phyloP scores from a whole-genome alignment of 176 grass and related monocot genomes.

The Raddia guianensis region DNA sequence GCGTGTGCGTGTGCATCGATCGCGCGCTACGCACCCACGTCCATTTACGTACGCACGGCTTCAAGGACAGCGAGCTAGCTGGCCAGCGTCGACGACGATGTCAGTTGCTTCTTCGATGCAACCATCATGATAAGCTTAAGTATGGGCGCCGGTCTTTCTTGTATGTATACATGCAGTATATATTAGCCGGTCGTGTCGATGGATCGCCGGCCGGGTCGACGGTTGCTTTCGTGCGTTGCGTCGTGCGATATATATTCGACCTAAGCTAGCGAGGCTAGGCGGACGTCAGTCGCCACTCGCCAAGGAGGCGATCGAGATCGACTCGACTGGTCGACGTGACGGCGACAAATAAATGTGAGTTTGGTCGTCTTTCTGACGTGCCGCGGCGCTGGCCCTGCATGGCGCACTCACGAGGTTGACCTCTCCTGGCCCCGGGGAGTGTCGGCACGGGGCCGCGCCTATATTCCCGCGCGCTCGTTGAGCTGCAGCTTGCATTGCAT shows the following conservation, averaged over 20 bases:
- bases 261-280: not conserved
- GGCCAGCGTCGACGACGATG: not conserved
- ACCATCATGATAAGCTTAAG: not conserved
- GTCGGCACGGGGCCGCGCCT: constrained; percentile 42
- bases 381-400: constrained; percentile 1
- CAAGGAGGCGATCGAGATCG: not conserved
- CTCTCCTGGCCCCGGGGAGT: not conserved
- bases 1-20: not conserved
- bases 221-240: not conserved
- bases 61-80: not conserved
- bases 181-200: not conserved
- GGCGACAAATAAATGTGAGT: not conserved
- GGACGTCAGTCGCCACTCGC: not conserved
- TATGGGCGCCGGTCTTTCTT: too few species aligned
- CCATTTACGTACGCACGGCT: not conserved
- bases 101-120: not conserved
- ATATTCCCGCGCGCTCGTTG: not conserved
- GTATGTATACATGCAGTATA: too few species aligned
- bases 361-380: constrained; percentile 26
- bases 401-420: constrained; percentile 45
- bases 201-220: not conserved
- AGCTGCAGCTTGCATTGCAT: constrained; percentile 15
- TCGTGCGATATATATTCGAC: not conserved
- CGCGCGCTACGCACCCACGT: not conserved
- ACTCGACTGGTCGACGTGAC: not conserved